Conservation (phyloP, 2,329 filamentous ascomycete genomes). For the Neofusicoccum ribis region DNA sequence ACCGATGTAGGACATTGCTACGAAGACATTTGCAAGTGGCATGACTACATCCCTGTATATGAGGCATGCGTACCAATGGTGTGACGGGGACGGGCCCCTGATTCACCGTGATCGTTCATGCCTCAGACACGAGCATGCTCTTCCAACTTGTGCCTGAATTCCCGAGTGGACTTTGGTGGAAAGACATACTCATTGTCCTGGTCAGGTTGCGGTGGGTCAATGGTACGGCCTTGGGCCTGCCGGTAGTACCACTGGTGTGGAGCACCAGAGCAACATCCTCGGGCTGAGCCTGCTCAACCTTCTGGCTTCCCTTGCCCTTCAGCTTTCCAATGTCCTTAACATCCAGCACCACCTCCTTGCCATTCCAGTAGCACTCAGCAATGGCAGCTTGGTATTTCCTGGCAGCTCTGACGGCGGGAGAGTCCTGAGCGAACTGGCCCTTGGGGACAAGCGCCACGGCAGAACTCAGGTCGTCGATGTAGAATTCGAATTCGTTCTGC, state of each 20-base stretch:
- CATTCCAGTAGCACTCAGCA: slow-evolving; percentile 82
- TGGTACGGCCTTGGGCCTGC: slow-evolving; percentile 80
- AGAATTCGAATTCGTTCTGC: slow-evolving; percentile 88
- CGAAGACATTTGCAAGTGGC: too few relatives aligned
- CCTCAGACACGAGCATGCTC: neutral
- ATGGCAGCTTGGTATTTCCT: slow-evolving; percentile 80
- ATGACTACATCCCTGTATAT: neutral
- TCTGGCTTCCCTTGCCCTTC: slow-evolving; percentile 48
- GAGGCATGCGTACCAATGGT: neutral
- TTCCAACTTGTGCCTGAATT: neutral
- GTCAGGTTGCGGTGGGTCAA: slow-evolving; percentile 80
- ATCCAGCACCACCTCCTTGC: slow-evolving; percentile 69
- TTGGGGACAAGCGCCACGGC: slow-evolving; percentile 74
- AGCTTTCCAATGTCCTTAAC: slow-evolving; percentile 75
- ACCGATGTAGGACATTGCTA: neutral
- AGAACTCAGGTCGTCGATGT: slow-evolving; percentile 83
- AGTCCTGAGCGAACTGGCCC: slow-evolving; percentile 66
- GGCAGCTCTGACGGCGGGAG: slow-evolving; percentile 73
- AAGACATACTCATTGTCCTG: slow-evolving; percentile 71
- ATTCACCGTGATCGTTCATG: neutral
- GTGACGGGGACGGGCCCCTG: neutral
- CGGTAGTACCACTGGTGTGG: slow-evolving; percentile 83
- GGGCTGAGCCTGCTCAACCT: slow-evolving; percentile 60
- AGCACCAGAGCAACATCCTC: slow-evolving; percentile 80
- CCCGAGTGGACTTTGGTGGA: too few relatives aligned